phyloP scores from a whole-genome alignment of 805 yeast species.

The Candida verbasci region DNA sequence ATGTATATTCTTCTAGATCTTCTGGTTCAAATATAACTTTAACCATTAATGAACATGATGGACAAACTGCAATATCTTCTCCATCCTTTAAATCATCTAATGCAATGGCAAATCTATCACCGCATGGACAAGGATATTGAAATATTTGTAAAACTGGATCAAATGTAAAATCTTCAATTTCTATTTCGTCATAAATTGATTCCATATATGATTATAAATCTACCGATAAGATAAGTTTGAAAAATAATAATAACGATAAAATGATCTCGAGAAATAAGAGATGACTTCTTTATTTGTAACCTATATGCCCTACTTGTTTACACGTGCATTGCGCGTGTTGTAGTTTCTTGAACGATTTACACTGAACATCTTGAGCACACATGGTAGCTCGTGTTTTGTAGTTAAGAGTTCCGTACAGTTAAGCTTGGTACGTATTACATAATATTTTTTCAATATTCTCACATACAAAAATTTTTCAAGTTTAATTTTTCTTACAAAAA shows the following conservation, averaged over 20 bases:
- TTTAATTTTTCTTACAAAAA: constrained; percentile 1
- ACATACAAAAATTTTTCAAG: constrained; percentile 8
- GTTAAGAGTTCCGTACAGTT: no score
- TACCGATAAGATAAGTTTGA: neutral
- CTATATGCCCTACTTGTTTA: neutral
- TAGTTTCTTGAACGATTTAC: no score
- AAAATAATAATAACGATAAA: neutral
- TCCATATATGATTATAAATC: no score
- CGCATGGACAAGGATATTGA: constrained; percentile 97
- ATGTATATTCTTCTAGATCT: constrained; percentile 42
- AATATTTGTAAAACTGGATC: constrained; percentile 79
- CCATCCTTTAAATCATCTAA: constrained; percentile 87
- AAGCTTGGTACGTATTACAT: no score
- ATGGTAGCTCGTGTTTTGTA: constrained; percentile 3
- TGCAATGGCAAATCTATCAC: constrained; percentile 85
- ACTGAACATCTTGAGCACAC: neutral
- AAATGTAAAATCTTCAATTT: constrained; percentile 93
- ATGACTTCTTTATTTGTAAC: no score
- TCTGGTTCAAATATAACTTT: constrained; percentile 80
- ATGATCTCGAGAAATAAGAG: neutral
- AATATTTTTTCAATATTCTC: neutral
- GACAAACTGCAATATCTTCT: constrained; percentile 92
- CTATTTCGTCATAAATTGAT: constrained; percentile 84
- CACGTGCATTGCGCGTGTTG: no score
- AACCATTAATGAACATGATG: constrained; percentile 91